Conservation (phyloP, 805 yeast species). For the Clavispora carvajalis region DNA sequence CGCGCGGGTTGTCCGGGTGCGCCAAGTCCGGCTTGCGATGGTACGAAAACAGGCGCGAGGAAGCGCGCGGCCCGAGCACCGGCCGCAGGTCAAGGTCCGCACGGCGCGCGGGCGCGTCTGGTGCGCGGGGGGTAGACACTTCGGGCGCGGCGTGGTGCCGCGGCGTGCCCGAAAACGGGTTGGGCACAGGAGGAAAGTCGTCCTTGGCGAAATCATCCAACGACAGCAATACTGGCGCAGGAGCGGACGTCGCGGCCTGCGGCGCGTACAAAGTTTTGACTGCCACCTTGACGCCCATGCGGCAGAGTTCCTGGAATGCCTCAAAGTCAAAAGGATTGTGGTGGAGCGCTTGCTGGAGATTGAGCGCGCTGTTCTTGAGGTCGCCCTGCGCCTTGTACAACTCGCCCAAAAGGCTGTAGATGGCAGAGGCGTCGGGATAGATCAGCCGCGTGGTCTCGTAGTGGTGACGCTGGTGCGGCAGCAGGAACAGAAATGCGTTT, state of each 20-base stretch:
- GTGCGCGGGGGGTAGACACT: constrained; percentile 20
- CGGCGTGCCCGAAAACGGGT: constrained; percentile 31
- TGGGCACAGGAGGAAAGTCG: constrained; percentile 7
- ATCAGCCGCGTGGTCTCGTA: constrained; percentile 37
- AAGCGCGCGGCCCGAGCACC: constrained; percentile 5
- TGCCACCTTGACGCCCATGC: constrained; percentile 64
- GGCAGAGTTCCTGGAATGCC: constrained; percentile 71
- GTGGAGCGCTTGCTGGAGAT: constrained; percentile 64
- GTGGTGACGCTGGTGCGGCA: constrained; percentile 19
- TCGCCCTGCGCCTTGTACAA: constrained; percentile 57
- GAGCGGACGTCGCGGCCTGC: constrained; percentile 1
- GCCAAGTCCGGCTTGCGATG: constrained; percentile 8
- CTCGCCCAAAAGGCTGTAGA: constrained; percentile 66
- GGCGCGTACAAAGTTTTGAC: constrained; percentile 48
- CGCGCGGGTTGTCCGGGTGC: constrained; percentile 6
- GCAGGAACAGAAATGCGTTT: constrained; percentile 9
- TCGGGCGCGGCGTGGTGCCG: constrained; percentile 11
- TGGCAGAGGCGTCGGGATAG: constrained; percentile 65
- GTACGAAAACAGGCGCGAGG: constrained; percentile 8
- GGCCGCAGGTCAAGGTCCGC: constrained; percentile 4
- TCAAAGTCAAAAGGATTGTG: constrained; percentile 82
- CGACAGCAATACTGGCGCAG: not conserved
- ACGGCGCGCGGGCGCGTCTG: constrained; percentile 35
- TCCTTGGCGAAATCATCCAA: constrained; percentile 4
- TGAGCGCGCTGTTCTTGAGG: constrained; percentile 56